These are phyloP conservation scores for Daucus carota DNA, from an alignment of 129 eudicot species.

Conservation along the genomic window DNA sequence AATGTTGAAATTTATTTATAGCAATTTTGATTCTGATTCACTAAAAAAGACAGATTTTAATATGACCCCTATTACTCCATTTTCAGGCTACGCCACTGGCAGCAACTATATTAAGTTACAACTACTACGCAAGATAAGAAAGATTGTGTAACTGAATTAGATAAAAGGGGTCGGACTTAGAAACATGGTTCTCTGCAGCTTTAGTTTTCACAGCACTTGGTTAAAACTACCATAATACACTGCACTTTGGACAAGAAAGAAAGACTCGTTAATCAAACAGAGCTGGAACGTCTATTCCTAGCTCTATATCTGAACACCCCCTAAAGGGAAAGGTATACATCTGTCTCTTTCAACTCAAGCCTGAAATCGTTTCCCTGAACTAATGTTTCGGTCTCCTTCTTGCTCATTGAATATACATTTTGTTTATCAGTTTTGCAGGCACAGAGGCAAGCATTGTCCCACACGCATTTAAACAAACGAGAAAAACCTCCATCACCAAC, in stretches of 20 bases:
- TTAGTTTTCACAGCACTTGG: background rate
- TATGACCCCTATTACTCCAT: background rate
- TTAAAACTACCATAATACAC: background rate
- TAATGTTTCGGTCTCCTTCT: too few species aligned
- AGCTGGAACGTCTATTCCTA: background rate
- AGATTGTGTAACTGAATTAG: background rate
- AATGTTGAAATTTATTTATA: too few species aligned
- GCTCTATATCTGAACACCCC: background rate
- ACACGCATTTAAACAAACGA: background rate
- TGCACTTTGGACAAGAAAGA: background rate
- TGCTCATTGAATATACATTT: too few species aligned
- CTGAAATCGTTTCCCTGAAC: too few species aligned
- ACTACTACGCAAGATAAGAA: background rate
- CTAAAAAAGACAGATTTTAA: background rate
- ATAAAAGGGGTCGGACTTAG: background rate
- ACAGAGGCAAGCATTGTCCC: too few species aligned
- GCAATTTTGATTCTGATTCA: background rate
- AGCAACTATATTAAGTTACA: background rate
- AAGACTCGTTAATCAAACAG: background rate
- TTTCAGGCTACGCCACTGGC: background rate
- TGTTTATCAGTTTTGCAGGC: background rate
- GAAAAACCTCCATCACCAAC: background rate
- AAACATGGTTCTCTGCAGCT: background rate
- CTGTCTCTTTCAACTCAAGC: too few species aligned
- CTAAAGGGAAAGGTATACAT: background rate